phyloP scores from a whole-genome alignment of 2,329 filamentous ascomycete species.

The Colletotrichum paranaense region DNA sequence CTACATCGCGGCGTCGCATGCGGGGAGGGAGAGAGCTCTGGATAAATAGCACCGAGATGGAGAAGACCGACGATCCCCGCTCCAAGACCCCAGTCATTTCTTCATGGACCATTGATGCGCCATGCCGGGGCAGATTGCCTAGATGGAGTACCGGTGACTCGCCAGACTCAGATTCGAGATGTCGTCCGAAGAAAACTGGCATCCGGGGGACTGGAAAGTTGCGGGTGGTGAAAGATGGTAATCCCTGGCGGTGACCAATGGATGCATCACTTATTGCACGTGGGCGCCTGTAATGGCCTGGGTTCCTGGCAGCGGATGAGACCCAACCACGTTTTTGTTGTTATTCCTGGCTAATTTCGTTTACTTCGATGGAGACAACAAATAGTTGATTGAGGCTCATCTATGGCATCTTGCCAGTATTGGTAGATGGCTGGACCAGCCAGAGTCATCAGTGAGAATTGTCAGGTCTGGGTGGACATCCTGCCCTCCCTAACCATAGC shows the following conservation, averaged over 20 bases:
- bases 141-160: constrained; percentile 13
- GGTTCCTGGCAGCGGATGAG: constrained; percentile 21
- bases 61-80: constrained; percentile 6
- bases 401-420: not conserved
- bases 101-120: constrained; percentile 29
- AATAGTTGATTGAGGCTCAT: constrained; percentile 11
- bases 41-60: constrained; percentile 29
- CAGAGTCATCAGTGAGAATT: not conserved
- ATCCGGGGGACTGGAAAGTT: not conserved
- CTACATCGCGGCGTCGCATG: constrained; percentile 24
- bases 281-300: constrained; percentile 21
- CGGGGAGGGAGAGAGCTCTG: constrained; percentile 16
- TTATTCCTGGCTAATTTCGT: constrained; percentile 5
- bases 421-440: not conserved
- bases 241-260: constrained; percentile 41
- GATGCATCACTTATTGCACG: constrained; percentile 42
- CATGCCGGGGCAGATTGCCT: constrained; percentile 32
- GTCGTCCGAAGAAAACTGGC: constrained; percentile 17
- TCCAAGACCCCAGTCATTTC: constrained; percentile 10
- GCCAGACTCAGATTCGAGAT: constrained; percentile 22
- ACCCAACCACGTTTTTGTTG: constrained; percentile 23
- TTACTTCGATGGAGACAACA: not conserved
- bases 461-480: not conserved
- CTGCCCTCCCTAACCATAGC: not conserved
- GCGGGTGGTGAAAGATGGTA: constrained; percentile 2